These are phyloP conservation scores for Jimgerdemannia lactiflua DNA, from an alignment of 192 early-diverging fungal species.

Conservation along the genomic window DNA sequence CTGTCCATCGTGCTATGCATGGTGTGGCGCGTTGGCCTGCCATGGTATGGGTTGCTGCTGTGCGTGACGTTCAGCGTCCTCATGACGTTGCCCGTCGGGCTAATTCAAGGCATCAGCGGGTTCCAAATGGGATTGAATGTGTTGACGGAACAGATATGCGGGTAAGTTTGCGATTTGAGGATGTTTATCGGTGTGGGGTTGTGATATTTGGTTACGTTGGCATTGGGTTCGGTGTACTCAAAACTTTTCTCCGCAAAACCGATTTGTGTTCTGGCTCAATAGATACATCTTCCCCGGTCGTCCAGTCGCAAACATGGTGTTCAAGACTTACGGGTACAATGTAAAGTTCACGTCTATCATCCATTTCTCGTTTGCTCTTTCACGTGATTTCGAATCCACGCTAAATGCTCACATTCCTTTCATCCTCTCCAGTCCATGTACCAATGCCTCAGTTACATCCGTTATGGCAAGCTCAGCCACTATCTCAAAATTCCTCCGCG, in stretches of 20 bases:
- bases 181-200: neutral
- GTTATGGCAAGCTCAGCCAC: conserved; percentile 50
- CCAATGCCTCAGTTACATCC: conserved; percentile 62
- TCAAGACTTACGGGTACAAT: conserved; percentile 13
- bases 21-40: conserved; percentile 50
- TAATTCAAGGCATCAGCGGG: conserved; percentile 47
- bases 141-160: no score
- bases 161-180: no score
- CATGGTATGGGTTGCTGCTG: conserved; percentile 58
- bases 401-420: no score
- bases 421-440: conserved; percentile 2
- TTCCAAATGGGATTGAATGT: neutral
- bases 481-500: conserved; percentile 45
- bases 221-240: neutral
- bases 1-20: conserved; percentile 46
- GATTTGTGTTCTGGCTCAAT: neutral
- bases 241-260: neutral
- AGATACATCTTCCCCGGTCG: neutral
- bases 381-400: no score
- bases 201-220: neutral
- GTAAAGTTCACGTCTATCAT: no score
- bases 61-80: conserved; percentile 43
- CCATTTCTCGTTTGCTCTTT: no score
- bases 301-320: neutral
- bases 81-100: conserved; percentile 61